Percentiles rank a stretch among this genome's conserved stretches.
phyloP scores from a whole-genome alignment of 345 rosid genomes.

The Balakata baccata region DNA sequence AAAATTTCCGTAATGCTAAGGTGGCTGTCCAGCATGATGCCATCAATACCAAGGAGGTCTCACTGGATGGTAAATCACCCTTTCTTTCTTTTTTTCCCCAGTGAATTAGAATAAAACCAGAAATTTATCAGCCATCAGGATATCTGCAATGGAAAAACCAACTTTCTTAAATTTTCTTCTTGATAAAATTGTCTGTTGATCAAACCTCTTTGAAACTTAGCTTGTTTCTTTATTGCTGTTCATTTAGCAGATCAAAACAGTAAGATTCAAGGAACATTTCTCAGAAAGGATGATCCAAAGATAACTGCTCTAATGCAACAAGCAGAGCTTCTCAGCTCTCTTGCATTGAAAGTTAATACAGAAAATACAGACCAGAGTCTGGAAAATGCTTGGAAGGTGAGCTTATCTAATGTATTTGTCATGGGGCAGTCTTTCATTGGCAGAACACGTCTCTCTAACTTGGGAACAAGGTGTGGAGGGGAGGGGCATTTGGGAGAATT shows the following conservation, averaged over 20 bases:
- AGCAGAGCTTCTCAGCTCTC: conserved; percentile 83
- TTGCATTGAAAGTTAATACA: conserved; percentile 62
- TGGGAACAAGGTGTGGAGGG: background rate
- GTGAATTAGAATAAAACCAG: background rate
- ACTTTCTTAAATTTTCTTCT: conserved; percentile 5
- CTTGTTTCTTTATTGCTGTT: conserved; percentile 3
- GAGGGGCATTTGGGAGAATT: background rate
- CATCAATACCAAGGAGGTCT: conserved; percentile 34
- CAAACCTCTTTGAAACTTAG: conserved; percentile 1
- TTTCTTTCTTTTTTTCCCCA: background rate
- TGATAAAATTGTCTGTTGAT: background rate
- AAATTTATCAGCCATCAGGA: background rate
- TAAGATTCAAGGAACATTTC: conserved; percentile 50
- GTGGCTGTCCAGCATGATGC: conserved; percentile 29
- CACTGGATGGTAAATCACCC: conserved; percentile 42
- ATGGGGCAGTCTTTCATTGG: background rate
- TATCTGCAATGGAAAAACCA: background rate
- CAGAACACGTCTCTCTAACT: background rate
- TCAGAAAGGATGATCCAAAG: conserved; percentile 81
- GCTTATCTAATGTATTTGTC: conserved; percentile 4
- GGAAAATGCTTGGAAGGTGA: conserved; percentile 96
- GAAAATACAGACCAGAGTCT: conserved; percentile 81
- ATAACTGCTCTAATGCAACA: conserved; percentile 77
- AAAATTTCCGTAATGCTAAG: conserved; percentile 38
- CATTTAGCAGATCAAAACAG: conserved; percentile 43